Conservation (phyloP, 495 filamentous ascomycete species). For the Xylaria telfairii region DNA sequence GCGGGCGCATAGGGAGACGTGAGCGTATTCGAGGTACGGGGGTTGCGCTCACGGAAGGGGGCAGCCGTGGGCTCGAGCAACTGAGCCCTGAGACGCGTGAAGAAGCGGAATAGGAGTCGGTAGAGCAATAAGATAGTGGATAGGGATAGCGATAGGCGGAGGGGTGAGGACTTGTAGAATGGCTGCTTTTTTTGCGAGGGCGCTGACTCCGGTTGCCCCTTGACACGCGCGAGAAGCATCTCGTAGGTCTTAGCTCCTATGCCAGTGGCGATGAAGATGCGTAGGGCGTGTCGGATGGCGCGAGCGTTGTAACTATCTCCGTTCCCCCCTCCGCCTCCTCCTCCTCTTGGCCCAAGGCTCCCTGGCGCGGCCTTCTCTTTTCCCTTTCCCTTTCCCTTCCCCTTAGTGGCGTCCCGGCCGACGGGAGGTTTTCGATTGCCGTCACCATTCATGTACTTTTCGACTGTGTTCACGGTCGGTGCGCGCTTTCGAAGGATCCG, state of each 20-base stretch:
- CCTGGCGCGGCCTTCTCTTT: constrained; percentile 26
- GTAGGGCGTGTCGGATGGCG: constrained; percentile 75
- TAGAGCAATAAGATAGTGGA: constrained; percentile 87
- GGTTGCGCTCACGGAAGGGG: constrained; percentile 83
- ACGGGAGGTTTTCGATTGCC: constrained; percentile 18
- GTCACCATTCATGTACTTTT: constrained; percentile 53
- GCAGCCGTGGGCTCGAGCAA: constrained; percentile 74
- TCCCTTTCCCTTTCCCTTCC: constrained; percentile 35
- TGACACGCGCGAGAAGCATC: constrained; percentile 55
- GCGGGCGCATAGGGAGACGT: constrained; percentile 85
- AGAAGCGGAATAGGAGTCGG: constrained; percentile 88
- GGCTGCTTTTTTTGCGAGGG: constrained; percentile 50
- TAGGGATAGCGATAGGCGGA: constrained; percentile 80
- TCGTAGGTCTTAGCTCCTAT: constrained; percentile 73
- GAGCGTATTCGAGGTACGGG: constrained; percentile 71
- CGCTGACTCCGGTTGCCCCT: constrained; percentile 28
- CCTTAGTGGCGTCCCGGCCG: constrained; percentile 12
- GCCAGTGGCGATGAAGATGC: constrained; percentile 76
- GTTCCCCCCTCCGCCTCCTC: constrained; percentile 25
- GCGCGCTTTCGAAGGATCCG: constrained; percentile 64
- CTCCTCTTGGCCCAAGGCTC: background rate
- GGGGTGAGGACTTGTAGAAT: constrained; percentile 70
- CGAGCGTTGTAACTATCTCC: constrained; percentile 77
- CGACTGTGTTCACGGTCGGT: constrained; percentile 58
- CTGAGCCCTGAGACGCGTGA: constrained; percentile 76